phyloP scores from a whole-genome alignment of 306 rosid species.

The Crotalaria pallida region DNA sequence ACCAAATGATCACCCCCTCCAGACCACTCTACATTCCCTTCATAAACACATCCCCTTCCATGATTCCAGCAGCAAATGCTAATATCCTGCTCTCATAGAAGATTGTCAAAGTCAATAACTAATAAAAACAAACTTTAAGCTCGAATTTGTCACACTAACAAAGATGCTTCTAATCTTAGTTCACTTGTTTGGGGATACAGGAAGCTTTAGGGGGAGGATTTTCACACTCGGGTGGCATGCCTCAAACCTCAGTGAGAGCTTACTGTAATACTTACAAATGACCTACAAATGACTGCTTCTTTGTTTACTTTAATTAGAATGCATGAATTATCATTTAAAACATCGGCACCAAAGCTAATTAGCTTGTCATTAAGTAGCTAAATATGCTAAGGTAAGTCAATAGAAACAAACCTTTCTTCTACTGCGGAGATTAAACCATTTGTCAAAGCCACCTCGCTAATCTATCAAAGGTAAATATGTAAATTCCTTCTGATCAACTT shows the following conservation, averaged over 20 bases:
- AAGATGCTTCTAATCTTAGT: background rate
- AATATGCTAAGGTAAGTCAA: background rate
- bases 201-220: background rate
- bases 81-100: too few species aligned
- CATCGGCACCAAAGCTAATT: background rate
- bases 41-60: too few species aligned
- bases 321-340: background rate
- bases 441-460: conserved; percentile 86
- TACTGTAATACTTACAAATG: background rate
- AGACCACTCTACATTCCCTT: too few species aligned
- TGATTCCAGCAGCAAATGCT: too few species aligned
- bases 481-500: conserved; percentile 27
- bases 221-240: background rate
- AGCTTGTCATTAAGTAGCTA: conserved; percentile 2
- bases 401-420: conserved; percentile 80
- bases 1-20: too few species aligned
- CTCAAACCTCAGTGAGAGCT: background rate
- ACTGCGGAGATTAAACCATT: conserved; percentile 77
- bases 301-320: background rate
- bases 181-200: background rate
- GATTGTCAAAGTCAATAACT: too few species aligned
- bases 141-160: background rate
- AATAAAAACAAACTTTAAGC: too few species aligned
- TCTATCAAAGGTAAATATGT: conserved; percentile 44
- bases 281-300: background rate